These are phyloP conservation scores for Williopsis jadinii DNA, from an alignment of 1,139 yeast genomes.

Conservation along the genomic window DNA sequence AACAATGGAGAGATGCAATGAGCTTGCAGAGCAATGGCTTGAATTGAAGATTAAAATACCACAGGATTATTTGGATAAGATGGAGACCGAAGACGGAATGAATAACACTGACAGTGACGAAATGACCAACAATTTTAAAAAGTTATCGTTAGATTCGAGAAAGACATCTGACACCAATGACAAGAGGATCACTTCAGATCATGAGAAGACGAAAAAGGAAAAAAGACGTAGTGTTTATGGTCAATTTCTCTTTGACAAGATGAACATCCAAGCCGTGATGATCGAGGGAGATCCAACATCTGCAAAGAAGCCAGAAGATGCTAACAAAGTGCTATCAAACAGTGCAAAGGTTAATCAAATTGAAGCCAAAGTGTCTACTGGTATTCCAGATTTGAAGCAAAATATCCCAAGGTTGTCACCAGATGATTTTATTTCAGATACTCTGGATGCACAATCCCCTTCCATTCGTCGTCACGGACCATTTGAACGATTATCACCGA, in stretches of 20 bases:
- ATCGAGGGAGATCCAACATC: conserved; percentile 31
- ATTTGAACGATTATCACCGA: background rate
- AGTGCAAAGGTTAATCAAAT: conserved; percentile 7
- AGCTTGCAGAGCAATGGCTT: conserved; percentile 29
- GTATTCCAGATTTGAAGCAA: conserved; percentile 4
- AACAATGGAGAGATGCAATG: conserved; percentile 26
- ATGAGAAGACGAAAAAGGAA: conserved; percentile 8
- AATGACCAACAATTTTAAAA: conserved; percentile 16
- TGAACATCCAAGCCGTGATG: conserved; percentile 33
- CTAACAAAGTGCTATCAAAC: conserved; percentile 6
- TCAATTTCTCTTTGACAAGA: conserved; percentile 28
- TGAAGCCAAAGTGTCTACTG: conserved; percentile 10
- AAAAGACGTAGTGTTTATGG: conserved; percentile 25
- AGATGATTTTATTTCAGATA: background rate
- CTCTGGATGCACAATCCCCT: too few relatives aligned
- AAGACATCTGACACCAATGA: too few relatives aligned
- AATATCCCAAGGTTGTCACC: background rate
- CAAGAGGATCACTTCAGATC: background rate
- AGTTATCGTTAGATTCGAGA: conserved; percentile 12
- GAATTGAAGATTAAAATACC: conserved; percentile 22
- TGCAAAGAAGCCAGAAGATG: conserved; percentile 21
- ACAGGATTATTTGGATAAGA: conserved; percentile 16
- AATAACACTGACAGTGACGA: conserved; percentile 2
- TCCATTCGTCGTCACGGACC: background rate
- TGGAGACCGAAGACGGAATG: conserved; percentile 9